phyloP scores from a whole-genome alignment of 176 grass and related monocot species.

The Paspalum vaginatum region DNA sequence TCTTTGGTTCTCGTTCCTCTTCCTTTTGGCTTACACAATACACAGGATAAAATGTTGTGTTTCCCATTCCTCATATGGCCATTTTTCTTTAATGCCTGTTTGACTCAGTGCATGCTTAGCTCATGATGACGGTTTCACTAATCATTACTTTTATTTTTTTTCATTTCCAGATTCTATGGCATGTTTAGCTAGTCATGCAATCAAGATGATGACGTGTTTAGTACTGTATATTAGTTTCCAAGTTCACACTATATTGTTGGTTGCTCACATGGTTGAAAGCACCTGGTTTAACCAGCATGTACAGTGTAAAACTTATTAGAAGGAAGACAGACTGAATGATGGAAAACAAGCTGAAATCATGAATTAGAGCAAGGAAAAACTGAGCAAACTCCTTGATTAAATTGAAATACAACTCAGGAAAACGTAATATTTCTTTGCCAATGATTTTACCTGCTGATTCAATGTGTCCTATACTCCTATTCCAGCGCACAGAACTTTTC shows the following conservation, averaged over 20 bases:
- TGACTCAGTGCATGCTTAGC: not conserved
- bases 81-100: not conserved
- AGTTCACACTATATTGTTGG: not conserved
- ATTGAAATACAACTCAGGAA: constrained; percentile 59
- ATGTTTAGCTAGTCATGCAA: not conserved
- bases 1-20: constrained; percentile 29
- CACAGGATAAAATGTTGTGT: not conserved
- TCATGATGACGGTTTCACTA: not conserved
- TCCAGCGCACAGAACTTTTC: too few relatives aligned
- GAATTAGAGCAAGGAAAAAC: constrained; percentile 59
- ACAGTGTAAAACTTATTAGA: not conserved
- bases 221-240: not conserved
- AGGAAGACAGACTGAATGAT: not conserved
- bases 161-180: not conserved
- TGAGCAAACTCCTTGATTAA: constrained; percentile 59
- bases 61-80: not conserved
- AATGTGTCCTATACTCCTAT: too few relatives aligned
- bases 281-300: not conserved
- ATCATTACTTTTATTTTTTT: not conserved
- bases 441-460: constrained; percentile 66
- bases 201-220: not conserved
- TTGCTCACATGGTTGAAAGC: not conserved
- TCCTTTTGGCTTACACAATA: not conserved
- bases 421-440: constrained; percentile 49
- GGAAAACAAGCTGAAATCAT: not conserved